Percentiles rank a stretch among this genome's conserved stretches.
These are phyloP conservation scores for Rhizophora mangle DNA, from an alignment of 345 rosid species.

Conservation along the genomic window DNA sequence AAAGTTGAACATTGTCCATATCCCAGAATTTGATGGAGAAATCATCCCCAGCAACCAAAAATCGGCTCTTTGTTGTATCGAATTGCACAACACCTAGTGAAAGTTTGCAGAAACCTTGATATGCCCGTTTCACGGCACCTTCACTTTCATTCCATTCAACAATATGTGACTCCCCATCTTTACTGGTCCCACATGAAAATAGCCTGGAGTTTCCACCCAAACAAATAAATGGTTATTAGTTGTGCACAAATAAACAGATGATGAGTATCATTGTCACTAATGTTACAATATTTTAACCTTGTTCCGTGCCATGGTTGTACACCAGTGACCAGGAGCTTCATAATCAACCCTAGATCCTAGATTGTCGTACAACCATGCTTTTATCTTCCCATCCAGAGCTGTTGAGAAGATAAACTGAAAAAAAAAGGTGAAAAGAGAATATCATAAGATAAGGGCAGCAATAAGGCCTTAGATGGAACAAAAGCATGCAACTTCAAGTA, in stretches of 20 bases:
- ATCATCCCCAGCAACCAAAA: constrained; percentile 88
- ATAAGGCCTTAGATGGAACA: constrained; percentile 6
- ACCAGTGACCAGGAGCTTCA: constrained; percentile 92
- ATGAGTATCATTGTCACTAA: constrained; percentile 12
- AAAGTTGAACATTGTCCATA: constrained; percentile 73
- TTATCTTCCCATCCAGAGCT: constrained; percentile 82
- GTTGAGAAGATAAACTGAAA: constrained; percentile 82
- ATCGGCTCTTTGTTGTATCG: constrained; percentile 78
- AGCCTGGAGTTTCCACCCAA: constrained; percentile 42
- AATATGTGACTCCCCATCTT: constrained; percentile 76
- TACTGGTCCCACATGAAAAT: constrained; percentile 88
- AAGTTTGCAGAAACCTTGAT: constrained; percentile 78
- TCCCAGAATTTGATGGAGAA: constrained; percentile 89
- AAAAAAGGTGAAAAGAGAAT: constrained; percentile 23
- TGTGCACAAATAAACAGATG: neutral
- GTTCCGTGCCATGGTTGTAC: constrained; percentile 96
- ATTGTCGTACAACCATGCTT: constrained; percentile 89
- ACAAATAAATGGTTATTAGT: neutral
- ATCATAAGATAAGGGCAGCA: constrained; percentile 12
- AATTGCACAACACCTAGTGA: constrained; percentile 83
- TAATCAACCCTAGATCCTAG: constrained; percentile 87
- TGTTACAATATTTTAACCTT: constrained; percentile 40
- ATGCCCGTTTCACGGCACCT: constrained; percentile 76
- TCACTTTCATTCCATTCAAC: constrained; percentile 96
- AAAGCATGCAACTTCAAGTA: neutral